A percentile compares a stretch with the other conserved stretches of the same genome.
Evolutionary conservation across 306 rosid species (phyloP).

Genomic region (Medicago truncatula): DNA sequence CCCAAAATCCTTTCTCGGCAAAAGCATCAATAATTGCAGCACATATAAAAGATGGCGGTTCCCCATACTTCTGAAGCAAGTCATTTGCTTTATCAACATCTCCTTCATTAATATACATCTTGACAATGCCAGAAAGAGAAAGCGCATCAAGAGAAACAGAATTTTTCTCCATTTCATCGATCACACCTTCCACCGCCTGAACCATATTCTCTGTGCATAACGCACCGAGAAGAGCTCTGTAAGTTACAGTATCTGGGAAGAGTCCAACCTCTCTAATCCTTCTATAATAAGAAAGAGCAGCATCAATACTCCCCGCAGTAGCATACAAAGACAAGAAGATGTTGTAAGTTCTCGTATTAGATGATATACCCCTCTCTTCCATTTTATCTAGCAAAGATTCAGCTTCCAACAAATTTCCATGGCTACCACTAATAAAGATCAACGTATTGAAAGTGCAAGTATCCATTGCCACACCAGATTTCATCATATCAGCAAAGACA

Average conservation of each 20-base stretch:
- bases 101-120: conserved; percentile 77
- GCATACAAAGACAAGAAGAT: conserved; percentile 80
- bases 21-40: conserved; percentile 78
- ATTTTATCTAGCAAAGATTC: conserved; percentile 79
- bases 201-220: conserved; percentile 73
- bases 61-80: conserved; percentile 54
- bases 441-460: conserved; percentile 82
- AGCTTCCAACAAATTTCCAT: conserved; percentile 80
- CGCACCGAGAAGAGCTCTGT: conserved; percentile 67
- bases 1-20: conserved; percentile 85
- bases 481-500: conserved; percentile 80
- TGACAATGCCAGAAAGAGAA: conserved; percentile 70
- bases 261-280: conserved; percentile 80
- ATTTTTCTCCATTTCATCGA: conserved; percentile 72
- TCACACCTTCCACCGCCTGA: conserved; percentile 63
- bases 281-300: conserved; percentile 63
- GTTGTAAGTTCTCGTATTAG: conserved; percentile 87
- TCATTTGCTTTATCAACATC: conserved; percentile 59
- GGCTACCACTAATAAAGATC: conserved; percentile 83
- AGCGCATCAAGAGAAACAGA: conserved; percentile 58
- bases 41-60: conserved; percentile 56
- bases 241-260: conserved; percentile 74
- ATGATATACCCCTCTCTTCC: conserved; percentile 77
- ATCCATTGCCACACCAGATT: conserved; percentile 81
- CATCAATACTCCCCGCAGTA: conserved; percentile 65